Base-by-base conservation (phyloP, 2,329 filamentous ascomycete genomes). In the Arthrobotrys entomopaga region DNA sequence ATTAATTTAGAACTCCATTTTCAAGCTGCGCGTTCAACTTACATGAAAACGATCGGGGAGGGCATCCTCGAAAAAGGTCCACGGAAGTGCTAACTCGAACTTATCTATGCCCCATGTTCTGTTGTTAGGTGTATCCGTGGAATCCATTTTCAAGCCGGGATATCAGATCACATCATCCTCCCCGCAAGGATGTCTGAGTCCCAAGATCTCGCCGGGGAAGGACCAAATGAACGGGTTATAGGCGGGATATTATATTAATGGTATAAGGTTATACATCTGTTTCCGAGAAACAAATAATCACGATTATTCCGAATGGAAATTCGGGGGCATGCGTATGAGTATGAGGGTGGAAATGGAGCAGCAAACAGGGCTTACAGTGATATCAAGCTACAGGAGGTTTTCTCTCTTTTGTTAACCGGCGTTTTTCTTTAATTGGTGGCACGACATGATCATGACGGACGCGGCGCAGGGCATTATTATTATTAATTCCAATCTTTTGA, bases 61-160 rank as follows among this genome's bases (percentile, higher is more conserved):
- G 7, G 42, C 42, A 6, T 46, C 16, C 11, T 46, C 42, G 42
- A 13, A n/a, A n/a, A n/a, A 46, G 42, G 42, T 46, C 42, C n/a
- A n/a, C n/a, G 13, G 42, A 46, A 19, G 20, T 2, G 15, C 60
- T 54, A 19, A 54, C 22, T 34, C 10, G 15, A 16, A 11, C 10
- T 24, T 38, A 8, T 34, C 57, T 43, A 7, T 24, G 20, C 16
- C 15, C 22, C 6, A 19, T 46, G 42, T 19, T 29, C 11, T n/a
- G 6, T 48, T 19, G 43, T n/a, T 42, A 72, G 67, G 59, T 52
- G n/a, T 38, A 43, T 15, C 52, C 3, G 24, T 19, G n/a, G 59
- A 53, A 26, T 42, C 52, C 11, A 46, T 72, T n/a, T 72, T 72
- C 46, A 72, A 65, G 38, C 67, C 67, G 8, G 67, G 67, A 64